These are phyloP conservation scores for Penicillium crustosum DNA, from an alignment of 2,329 filamentous ascomycete genomes.

Conservation along the genomic window DNA sequence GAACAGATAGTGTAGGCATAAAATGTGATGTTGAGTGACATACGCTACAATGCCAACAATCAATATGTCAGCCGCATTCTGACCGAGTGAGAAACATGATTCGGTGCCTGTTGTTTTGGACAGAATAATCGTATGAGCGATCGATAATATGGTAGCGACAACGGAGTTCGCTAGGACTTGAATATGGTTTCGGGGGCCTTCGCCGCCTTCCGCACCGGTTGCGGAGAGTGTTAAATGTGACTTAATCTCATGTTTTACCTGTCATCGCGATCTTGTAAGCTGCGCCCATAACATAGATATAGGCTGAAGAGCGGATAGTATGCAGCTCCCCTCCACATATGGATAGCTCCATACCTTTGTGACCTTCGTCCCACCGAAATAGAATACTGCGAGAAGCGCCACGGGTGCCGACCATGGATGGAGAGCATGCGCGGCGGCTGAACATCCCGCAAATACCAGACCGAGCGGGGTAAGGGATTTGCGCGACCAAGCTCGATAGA, in stretches of 20 bases:
- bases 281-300: not conserved
- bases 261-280: slow-evolving; percentile 3
- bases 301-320: not conserved
- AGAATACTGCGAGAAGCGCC: slow-evolving; percentile 77
- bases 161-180: slow-evolving; percentile 90
- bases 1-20: not conserved
- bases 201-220: slow-evolving; percentile 68
- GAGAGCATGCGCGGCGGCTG: slow-evolving; percentile 77
- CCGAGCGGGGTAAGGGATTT: slow-evolving; percentile 78
- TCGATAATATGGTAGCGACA: slow-evolving; percentile 66
- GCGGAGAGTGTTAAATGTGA: slow-evolving; percentile 75
- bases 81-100: slow-evolving; percentile 43
- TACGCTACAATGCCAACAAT: slow-evolving; percentile 45
- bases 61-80: slow-evolving; percentile 36
- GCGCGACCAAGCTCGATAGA: slow-evolving; percentile 67
- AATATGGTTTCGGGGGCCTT: slow-evolving; percentile 77
- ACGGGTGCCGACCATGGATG: slow-evolving; percentile 96
- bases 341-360: slow-evolving; percentile 64
- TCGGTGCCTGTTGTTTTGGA: slow-evolving; percentile 11
- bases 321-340: not conserved
- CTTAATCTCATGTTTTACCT: slow-evolving; percentile 88
- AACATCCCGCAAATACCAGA: slow-evolving; percentile 68
- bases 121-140: slow-evolving; percentile 52
- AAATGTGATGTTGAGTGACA: slow-evolving; percentile 10
- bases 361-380: slow-evolving; percentile 76